Conservation (phyloP, 2,329 filamentous ascomycete genomes). For the Trichoderma aggressivum region DNA sequence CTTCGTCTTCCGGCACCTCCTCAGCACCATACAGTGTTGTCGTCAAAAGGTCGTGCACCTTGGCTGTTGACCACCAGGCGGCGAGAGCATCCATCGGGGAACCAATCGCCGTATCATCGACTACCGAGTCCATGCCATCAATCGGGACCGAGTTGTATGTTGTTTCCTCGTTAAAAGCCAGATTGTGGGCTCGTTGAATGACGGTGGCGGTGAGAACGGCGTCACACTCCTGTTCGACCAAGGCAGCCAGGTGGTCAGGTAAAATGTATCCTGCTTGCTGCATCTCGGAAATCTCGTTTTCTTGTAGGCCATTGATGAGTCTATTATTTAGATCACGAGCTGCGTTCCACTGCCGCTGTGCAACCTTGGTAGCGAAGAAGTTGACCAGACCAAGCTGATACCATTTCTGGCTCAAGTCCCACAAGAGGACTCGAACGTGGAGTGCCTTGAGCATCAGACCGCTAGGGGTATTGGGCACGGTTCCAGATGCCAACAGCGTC, state of each 20-base stretch:
- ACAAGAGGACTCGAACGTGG: conserved; percentile 84
- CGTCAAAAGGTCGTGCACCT: conserved; percentile 66
- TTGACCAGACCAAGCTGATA: conserved; percentile 64
- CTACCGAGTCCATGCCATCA: conserved; percentile 75
- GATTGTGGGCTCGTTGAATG: conserved; percentile 80
- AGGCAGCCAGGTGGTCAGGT: conserved; percentile 69
- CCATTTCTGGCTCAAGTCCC: conserved; percentile 67
- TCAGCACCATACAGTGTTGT: conserved; percentile 53
- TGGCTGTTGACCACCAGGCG: conserved; percentile 81
- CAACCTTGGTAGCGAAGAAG: conserved; percentile 67
- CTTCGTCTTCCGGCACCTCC: conserved; percentile 29
- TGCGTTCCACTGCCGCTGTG: conserved; percentile 75
- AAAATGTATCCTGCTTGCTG: conserved; percentile 49
- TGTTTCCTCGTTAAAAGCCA: conserved; percentile 81
- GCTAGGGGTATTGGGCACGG: conserved; percentile 76
- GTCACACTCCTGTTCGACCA: conserved; percentile 78
- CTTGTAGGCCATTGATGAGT: not conserved
- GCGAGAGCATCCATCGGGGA: conserved; percentile 87
- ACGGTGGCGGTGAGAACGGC: conserved; percentile 75
- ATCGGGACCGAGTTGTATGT: conserved; percentile 62
- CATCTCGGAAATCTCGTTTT: not conserved
- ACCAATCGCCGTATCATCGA: conserved; percentile 79
- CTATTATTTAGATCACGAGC: conserved; percentile 62
- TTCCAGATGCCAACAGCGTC: conserved; percentile 83
- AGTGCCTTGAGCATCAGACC: conserved; percentile 89